These are phyloP conservation scores for Candida sanyiensis DNA, from an alignment of 805 yeast species.

Conservation along the genomic window DNA sequence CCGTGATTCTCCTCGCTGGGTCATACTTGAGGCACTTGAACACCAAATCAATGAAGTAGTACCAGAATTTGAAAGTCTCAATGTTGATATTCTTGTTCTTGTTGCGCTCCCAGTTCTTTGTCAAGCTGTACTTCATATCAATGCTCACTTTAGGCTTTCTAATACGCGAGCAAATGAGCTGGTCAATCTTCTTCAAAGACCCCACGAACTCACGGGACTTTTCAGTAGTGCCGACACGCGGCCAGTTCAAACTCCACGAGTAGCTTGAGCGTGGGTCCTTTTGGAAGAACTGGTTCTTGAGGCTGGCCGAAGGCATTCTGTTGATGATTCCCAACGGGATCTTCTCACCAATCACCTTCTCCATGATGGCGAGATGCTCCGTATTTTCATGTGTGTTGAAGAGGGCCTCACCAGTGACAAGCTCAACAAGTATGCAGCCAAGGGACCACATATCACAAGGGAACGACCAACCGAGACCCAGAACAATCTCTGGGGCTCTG, in stretches of 20 bases:
- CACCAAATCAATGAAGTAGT: conserved; percentile 66
- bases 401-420: conserved; percentile 89
- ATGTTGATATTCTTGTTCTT: conserved; percentile 37
- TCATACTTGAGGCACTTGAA: conserved; percentile 62
- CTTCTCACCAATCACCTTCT: conserved; percentile 57
- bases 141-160: conserved; percentile 21
- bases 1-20: conserved; percentile 67
- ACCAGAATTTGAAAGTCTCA: conserved; percentile 79
- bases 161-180: conserved; percentile 36
- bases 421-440: conserved; percentile 88
- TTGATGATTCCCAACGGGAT: conserved; percentile 36
- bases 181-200: conserved; percentile 37
- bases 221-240: conserved; percentile 34
- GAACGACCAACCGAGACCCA: conserved; percentile 94
- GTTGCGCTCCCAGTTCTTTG: conserved; percentile 20
- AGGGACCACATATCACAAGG: conserved; percentile 98
- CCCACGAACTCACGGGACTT: conserved; percentile 33
- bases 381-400: conserved; percentile 92
- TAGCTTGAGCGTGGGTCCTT: conserved; percentile 8
- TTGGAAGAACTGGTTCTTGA: conserved; percentile 12
- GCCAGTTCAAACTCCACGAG: conserved; percentile 30
- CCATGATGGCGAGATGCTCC: conserved; percentile 95
- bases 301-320: conserved; percentile 16
- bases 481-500: conserved; percentile 92
- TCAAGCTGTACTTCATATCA: conserved; percentile 19